Evolutionary conservation across 805 yeast species (phyloP).

Genomic region (Millerago galiae): DNA sequence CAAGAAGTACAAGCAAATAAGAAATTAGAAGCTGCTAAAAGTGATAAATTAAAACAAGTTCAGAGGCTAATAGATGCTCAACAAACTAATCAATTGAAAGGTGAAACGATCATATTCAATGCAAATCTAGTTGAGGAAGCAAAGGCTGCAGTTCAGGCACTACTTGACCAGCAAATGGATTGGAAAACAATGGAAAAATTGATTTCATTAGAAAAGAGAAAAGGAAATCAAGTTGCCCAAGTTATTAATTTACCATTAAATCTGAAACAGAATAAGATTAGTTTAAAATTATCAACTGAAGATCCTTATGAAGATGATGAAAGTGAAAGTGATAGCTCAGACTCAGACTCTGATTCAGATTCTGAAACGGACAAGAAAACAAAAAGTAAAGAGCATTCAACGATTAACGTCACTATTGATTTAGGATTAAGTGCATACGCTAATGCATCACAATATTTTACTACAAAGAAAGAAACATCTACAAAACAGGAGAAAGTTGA

Average conservation of each 20-base stretch:
- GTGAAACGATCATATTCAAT: slow-evolving; percentile 62
- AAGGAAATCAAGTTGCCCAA: slow-evolving; percentile 59
- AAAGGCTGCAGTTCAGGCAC: slow-evolving; percentile 53
- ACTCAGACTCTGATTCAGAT: slow-evolving; percentile 14
- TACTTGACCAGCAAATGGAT: slow-evolving; percentile 82
- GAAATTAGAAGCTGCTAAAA: slow-evolving; percentile 66
- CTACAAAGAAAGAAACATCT: slow-evolving; percentile 65
- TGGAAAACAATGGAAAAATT: slow-evolving; percentile 85
- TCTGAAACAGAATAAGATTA: slow-evolving; percentile 60
- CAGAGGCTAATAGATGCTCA: slow-evolving; percentile 60
- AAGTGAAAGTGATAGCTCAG: slow-evolving; percentile 19
- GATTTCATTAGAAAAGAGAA: slow-evolving; percentile 60
- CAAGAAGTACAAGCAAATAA: slow-evolving; percentile 72
- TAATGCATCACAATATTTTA: slow-evolving; percentile 78
- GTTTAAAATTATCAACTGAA: slow-evolving; percentile 46
- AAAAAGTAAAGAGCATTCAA: slow-evolving; percentile 7
- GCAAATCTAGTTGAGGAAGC: slow-evolving; percentile 71
- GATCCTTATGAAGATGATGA: slow-evolving; percentile 30
- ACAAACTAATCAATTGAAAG: slow-evolving; percentile 56
- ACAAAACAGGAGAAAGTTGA: slow-evolving; percentile 78
- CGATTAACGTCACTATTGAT: slow-evolving; percentile 56
- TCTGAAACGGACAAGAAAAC: slow-evolving; percentile 7
- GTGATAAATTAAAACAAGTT: slow-evolving; percentile 66
- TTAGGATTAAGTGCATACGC: slow-evolving; percentile 75
- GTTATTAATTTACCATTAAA: slow-evolving; percentile 62